A percentile compares a stretch with the other conserved stretches of the same genome.
These are phyloP conservation scores for Eleusine indica DNA, from an alignment of 176 grass and related monocot species.

Conservation along the genomic window DNA sequence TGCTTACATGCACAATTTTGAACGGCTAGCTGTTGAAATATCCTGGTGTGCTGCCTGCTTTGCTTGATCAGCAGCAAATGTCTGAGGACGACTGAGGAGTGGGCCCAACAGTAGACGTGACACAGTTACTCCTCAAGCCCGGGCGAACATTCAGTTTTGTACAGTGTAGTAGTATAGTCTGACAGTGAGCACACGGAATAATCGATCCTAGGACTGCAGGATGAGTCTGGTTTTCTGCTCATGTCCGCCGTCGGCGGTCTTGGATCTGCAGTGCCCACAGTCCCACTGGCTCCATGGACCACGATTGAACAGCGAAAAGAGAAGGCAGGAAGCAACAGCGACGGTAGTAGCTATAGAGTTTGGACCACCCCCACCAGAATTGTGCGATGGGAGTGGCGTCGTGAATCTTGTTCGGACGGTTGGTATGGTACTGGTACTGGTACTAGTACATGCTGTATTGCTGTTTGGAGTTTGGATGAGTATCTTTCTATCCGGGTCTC, in stretches of 20 bases:
- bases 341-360: slow-evolving; percentile 7
- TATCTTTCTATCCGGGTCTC: too few species aligned
- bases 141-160: too few species aligned
- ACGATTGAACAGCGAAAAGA: background rate
- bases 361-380: slow-evolving; percentile 38
- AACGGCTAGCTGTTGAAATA: too few species aligned
- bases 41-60: too few species aligned
- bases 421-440: background rate
- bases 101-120: too few species aligned
- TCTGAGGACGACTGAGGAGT: too few species aligned
- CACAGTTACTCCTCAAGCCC: too few species aligned
- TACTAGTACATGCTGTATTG: too few species aligned
- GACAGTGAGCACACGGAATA: background rate
- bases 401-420: slow-evolving; percentile 7
- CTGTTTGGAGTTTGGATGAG: too few species aligned
- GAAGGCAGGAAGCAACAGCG: slow-evolving; percentile 44
- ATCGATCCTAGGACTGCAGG: background rate
- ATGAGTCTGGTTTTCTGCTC: background rate
- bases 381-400: background rate
- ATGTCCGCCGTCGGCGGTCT: slow-evolving; percentile 11
- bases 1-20: too few species aligned
- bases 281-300: slow-evolving; percentile 33
- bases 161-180: background rate
- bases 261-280: background rate
- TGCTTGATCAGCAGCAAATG: too few species aligned